phyloP scores from a whole-genome alignment of 345 rosid genomes.

The Mallotus nudiflorus region DNA sequence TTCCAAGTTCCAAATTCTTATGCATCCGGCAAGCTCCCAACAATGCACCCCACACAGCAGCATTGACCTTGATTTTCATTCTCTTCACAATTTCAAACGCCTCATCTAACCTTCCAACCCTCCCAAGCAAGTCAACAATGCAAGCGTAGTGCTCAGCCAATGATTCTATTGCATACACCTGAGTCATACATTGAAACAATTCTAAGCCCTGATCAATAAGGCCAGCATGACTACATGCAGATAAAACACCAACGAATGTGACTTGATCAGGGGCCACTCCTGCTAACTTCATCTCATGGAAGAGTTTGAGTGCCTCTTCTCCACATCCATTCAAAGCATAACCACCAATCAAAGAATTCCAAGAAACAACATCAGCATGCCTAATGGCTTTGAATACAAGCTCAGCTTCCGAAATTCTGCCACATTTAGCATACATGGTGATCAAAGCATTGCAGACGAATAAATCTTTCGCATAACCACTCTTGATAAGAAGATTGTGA shows the following conservation, averaged over 20 bases:
- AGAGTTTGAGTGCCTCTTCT: conserved; percentile 34
- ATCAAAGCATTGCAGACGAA: conserved; percentile 28
- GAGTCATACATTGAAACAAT: conserved; percentile 19
- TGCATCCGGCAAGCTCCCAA: conserved; percentile 22
- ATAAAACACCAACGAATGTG: conserved; percentile 23
- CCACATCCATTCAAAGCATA: conserved; percentile 43
- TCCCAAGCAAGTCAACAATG: conserved; percentile 24
- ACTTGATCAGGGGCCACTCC: conserved; percentile 24
- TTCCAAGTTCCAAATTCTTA: conserved; percentile 15
- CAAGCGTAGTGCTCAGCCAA: conserved; percentile 25
- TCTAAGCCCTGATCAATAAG: conserved; percentile 22
- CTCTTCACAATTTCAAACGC: conserved; percentile 20
- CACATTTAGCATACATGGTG: conserved; percentile 45
- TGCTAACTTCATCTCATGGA: conserved; percentile 32
- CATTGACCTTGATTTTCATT: conserved; percentile 18
- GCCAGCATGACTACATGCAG: conserved; percentile 31
- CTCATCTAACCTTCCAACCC: conserved; percentile 28
- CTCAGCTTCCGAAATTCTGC: conserved; percentile 28
- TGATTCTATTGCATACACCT: conserved; percentile 14
- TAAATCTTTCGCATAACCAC: conserved; percentile 19
- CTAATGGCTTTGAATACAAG: conserved; percentile 24
- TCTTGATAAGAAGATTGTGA: conserved; percentile 31
- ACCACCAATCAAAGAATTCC: conserved; percentile 46
- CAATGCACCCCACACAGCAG: conserved; percentile 28
- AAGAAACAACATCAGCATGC: conserved; percentile 33